Conservation (phyloP, 2,329 filamentous ascomycete species). For the Drechmeria coniospora region DNA sequence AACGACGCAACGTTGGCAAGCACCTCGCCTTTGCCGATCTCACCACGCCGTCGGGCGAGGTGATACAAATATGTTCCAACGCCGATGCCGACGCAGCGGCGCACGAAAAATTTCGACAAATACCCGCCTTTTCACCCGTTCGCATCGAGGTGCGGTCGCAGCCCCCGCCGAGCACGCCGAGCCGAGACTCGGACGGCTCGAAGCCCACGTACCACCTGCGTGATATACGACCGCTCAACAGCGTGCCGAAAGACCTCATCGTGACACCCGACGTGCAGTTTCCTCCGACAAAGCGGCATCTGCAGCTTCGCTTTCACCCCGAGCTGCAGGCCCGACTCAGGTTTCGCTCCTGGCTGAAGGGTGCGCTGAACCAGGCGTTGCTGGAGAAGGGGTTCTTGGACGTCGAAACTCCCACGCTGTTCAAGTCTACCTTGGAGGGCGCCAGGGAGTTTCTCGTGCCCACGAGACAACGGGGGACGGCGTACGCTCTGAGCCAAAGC, state of each 20-base stretch:
- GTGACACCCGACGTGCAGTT: slow-evolving; percentile 62
- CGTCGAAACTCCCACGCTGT: slow-evolving; percentile 83
- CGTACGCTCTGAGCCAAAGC: slow-evolving; percentile 88
- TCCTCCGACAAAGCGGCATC: slow-evolving; percentile 57
- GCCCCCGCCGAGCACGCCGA: slow-evolving; percentile 7
- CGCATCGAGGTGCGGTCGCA: slow-evolving; percentile 25
- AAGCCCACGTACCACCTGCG: slow-evolving; percentile 53
- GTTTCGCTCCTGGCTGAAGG: slow-evolving; percentile 49
- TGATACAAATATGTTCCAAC: slow-evolving; percentile 30
- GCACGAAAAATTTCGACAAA: slow-evolving; percentile 27
- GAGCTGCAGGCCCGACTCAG: slow-evolving; percentile 51
- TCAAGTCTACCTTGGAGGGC: slow-evolving; percentile 95
- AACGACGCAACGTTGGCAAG: slow-evolving; percentile 50
- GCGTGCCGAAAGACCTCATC: slow-evolving; percentile 47
- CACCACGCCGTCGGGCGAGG: slow-evolving; percentile 20
- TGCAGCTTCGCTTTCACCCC: slow-evolving; percentile 67
- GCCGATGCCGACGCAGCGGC: slow-evolving; percentile 18
- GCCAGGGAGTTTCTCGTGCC: slow-evolving; percentile 91
- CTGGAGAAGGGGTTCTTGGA: slow-evolving; percentile 50
- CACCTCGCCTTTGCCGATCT: slow-evolving; percentile 55
- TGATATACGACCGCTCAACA: slow-evolving; percentile 18
- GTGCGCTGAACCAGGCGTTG: slow-evolving; percentile 37
- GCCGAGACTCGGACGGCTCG: slow-evolving; percentile 9
- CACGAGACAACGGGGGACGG: slow-evolving; percentile 57
- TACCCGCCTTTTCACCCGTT: slow-evolving; percentile 38